Evolutionary conservation across 768 basidiomycete species (phyloP), one percentile per base, ranked within the genome.

Genomic region (Leccinum arenicola): DNA sequence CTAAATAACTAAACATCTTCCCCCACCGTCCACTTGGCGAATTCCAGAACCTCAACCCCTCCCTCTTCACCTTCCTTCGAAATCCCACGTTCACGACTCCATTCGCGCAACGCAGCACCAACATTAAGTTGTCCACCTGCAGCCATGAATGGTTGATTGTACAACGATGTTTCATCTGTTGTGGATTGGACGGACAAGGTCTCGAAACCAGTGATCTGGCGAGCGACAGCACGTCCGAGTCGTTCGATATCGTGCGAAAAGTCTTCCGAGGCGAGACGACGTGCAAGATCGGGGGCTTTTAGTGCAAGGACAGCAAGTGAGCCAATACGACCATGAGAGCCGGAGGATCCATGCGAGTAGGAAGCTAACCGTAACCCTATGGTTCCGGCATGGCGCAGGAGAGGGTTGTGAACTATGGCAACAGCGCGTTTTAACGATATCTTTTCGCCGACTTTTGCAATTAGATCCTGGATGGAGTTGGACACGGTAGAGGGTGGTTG

Each of bases 141-240:
- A 76, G 86, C 91, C 71, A 85, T 83, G 64, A 93, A 89, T 5
- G 83, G 82, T 64, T 93, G 91, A 27, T 82, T 78, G 67, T 90
- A 90, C 50, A 93, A 72, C 7, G 84, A 83, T 2, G 80, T 82
- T 36, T 74, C 74, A 56, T 86, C 84, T 5, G 68, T 66, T 1
- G 62, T 62, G 6, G 70, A 61, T 11, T 74, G 73, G 19, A 93
- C 76, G 1, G 76, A 77, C 15, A 74, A 73, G 0, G 91, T 91
- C 27, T 90, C 85, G 68, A 95, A 88, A 3, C 93, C 95, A 21
- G 86, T 85, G 53, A 93, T 87, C 73, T 96, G 95, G 45, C 93
- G 82, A 10, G 88, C 89, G n/a, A 96, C 62, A 2, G 88, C 82
- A 23, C 91, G 85, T 64, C 89, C 85, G 14, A 96, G 77, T 47